These are phyloP conservation scores for Mycena leptocephala DNA, from an alignment of 768 basidiomycete species.

Conservation along the genomic window DNA sequence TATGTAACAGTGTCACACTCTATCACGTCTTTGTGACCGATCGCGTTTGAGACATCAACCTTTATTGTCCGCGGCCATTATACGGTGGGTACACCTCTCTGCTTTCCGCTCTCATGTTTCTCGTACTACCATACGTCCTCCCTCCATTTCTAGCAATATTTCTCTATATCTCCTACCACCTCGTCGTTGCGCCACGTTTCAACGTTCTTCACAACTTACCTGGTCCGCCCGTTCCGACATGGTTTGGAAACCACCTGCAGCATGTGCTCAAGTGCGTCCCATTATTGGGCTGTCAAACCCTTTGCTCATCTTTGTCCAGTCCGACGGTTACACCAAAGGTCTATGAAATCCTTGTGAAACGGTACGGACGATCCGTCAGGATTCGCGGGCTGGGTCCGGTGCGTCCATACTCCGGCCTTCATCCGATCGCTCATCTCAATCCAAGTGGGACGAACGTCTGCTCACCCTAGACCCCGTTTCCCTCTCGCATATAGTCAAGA, in stretches of 20 bases:
- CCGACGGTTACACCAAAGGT: conserved; percentile 67
- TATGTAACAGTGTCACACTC: neutral
- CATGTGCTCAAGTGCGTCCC: conserved; percentile 71
- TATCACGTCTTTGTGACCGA: neutral
- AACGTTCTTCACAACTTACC: conserved; percentile 71
- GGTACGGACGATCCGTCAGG: conserved; percentile 80
- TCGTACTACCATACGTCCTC: conserved; percentile 14
- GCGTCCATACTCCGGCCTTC: conserved; percentile 47
- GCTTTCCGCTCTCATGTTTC: conserved; percentile 12
- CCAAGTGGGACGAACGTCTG: conserved; percentile 85
- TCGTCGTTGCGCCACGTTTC: conserved; percentile 51
- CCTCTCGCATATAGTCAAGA: conserved; percentile 81
- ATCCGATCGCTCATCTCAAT: neutral
- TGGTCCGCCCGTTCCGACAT: conserved; percentile 69
- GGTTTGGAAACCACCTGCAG: conserved; percentile 70
- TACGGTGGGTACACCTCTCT: conserved; percentile 4
- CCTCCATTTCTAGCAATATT: conserved; percentile 16
- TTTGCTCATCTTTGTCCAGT: conserved; percentile 51
- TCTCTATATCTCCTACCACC: conserved; percentile 47
- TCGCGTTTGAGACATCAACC: neutral
- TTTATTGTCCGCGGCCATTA: neutral
- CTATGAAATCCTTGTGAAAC: conserved; percentile 68
- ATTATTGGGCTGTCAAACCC: neutral
- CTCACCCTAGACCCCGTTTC: conserved; percentile 88
- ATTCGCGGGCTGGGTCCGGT: conserved; percentile 81